Conservation (phyloP, 306 rosid species). For the Cicer pinnatifidum region DNA sequence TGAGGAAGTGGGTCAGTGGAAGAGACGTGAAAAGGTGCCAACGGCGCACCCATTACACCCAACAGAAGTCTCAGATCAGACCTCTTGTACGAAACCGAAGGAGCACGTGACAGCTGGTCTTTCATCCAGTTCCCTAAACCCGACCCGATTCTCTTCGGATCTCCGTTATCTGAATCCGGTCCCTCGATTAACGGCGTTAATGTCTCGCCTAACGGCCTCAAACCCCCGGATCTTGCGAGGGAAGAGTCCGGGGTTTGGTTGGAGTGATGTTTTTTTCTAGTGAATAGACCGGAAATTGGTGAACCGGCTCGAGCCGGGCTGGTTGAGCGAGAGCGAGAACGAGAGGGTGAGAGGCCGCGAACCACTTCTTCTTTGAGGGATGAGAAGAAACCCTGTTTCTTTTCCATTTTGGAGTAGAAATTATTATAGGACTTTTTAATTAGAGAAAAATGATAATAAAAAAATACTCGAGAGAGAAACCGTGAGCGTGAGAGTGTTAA, state of each 20-base stretch:
- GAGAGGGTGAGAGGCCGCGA: conserved; percentile 89
- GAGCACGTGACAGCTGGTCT: conserved; percentile 80
- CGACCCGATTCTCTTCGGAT: conserved; percentile 70
- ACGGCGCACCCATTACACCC: conserved; percentile 98
- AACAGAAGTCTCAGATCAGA: conserved; percentile 92
- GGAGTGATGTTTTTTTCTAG: conserved; percentile 55
- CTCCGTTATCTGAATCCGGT: conserved; percentile 81
- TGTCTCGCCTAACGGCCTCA: conserved; percentile 78
- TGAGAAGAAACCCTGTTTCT: conserved; percentile 91
- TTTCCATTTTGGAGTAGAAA: conserved; percentile 58
- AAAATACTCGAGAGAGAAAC: neutral
- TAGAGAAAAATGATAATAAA: too few relatives aligned
- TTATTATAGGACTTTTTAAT: neutral
- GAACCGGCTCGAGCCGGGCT: conserved; percentile 76
- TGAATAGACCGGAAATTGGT: conserved; percentile 65
- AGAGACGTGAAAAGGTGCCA: conserved; percentile 83
- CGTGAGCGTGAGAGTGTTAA: neutral
- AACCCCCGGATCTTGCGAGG: conserved; percentile 79
- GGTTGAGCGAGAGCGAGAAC: conserved; percentile 62
- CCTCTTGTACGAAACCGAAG: conserved; percentile 68
- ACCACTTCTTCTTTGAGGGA: conserved; percentile 87
- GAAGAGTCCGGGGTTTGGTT: conserved; percentile 40
- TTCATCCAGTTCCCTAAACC: conserved; percentile 91
- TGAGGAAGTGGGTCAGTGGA: conserved; percentile 84
- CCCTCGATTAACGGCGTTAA: conserved; percentile 84